These are phyloP conservation scores for Fusarium sp. DNA, from an alignment of 2,329 filamentous ascomycete genomes.

Conservation along the genomic window DNA sequence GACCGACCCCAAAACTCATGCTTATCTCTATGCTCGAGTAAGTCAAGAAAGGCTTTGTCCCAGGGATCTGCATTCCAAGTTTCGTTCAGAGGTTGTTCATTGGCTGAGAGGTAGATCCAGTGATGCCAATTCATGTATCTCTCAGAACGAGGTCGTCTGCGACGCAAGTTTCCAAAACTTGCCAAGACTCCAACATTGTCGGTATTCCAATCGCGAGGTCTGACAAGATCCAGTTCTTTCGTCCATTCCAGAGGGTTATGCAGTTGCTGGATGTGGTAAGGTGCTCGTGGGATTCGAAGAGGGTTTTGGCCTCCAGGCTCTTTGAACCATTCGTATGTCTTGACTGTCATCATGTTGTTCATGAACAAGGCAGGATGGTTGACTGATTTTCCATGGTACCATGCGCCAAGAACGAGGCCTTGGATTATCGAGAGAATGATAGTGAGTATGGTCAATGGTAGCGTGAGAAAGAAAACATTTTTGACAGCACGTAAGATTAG, in stretches of 20 bases:
- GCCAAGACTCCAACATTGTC: neutral
- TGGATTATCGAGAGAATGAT: neutral
- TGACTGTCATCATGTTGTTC: neutral
- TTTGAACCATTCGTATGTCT: neutral
- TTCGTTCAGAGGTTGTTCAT: neutral
- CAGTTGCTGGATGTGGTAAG: neutral
- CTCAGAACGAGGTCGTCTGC: neutral
- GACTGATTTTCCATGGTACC: fast-evolving
- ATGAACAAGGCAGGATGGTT: fast-evolving
- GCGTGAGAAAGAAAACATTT: neutral
- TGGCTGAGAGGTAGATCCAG: slow-evolving; percentile 5
- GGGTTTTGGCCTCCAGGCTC: neutral
- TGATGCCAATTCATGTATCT: neutral
- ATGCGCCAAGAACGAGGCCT: neutral
- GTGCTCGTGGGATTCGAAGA: fast-evolving
- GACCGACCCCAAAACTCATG: neutral
- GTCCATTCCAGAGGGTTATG: neutral
- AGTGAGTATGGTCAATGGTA: neutral
- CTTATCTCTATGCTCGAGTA: neutral
- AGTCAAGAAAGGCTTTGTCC: neutral
- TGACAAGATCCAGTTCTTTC: neutral
- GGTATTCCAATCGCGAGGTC: neutral
- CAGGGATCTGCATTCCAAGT: neutral
- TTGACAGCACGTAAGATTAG: too few species aligned
- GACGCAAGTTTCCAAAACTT: neutral